These are phyloP conservation scores for Ophiostoma angusticollis DNA, from an alignment of 2,329 filamentous ascomycete genomes.

Conservation along the genomic window DNA sequence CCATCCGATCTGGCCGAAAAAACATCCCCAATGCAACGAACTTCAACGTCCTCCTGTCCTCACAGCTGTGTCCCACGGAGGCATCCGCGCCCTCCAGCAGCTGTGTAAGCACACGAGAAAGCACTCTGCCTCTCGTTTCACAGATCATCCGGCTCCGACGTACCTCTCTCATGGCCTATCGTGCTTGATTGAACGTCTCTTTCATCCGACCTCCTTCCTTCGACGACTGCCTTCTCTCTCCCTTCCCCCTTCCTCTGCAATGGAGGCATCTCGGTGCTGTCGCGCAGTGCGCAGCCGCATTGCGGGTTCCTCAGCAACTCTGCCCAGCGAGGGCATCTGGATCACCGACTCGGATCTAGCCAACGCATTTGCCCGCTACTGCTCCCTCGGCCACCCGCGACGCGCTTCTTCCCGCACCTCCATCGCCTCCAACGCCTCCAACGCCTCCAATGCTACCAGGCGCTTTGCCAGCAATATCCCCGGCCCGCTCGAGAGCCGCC, in stretches of 20 bases:
- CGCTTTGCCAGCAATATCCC: conserved; percentile 29
- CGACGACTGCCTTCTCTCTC: background rate
- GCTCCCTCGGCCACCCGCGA: too few species aligned
- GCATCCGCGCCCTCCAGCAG: too few species aligned
- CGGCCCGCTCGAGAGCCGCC: conserved; percentile 42
- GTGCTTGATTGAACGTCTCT: too few species aligned
- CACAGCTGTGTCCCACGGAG: too few species aligned
- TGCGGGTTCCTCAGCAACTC: conserved; percentile 29
- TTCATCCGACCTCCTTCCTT: background rate
- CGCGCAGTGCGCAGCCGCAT: conserved; percentile 2
- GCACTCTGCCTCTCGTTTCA: too few species aligned
- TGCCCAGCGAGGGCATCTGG: conserved; percentile 39
- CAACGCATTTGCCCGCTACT: conserved; percentile 35
- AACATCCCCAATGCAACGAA: too few species aligned
- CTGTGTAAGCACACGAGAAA: too few species aligned
- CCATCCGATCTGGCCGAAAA: too few species aligned
- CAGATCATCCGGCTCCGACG: too few species aligned
- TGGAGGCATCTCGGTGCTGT: conserved; percentile 9
- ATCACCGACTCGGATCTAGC: conserved; percentile 44
- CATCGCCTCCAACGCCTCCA: background rate
- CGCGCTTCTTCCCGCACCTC: too few species aligned
- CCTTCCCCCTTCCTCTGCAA: conserved; percentile 11
- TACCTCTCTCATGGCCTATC: too few species aligned
- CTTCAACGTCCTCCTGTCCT: too few species aligned
- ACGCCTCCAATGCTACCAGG: conserved; percentile 18